These are phyloP conservation scores for Colletotrichum shisoi DNA, from an alignment of 2,329 filamentous ascomycete genomes.

Conservation along the genomic window DNA sequence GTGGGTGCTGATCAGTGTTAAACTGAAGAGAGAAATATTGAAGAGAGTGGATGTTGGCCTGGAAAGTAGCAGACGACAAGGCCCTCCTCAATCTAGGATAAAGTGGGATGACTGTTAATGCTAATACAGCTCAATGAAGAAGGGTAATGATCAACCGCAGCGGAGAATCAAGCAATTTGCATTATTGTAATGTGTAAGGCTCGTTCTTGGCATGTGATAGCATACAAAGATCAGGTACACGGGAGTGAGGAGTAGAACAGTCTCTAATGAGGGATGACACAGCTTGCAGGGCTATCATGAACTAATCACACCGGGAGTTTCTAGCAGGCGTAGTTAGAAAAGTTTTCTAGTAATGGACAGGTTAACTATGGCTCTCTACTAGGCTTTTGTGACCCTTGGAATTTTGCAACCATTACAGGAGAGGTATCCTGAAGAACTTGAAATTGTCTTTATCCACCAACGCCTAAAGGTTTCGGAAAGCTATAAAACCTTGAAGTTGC, in stretches of 20 bases:
- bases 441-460: no score
- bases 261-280: not conserved
- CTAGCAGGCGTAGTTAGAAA: no score
- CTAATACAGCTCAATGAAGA: no score
- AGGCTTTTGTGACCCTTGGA: no score
- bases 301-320: no score
- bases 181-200: not conserved
- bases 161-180: not conserved
- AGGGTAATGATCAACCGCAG: not conserved
- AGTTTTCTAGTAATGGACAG: no score
- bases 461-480: no score
- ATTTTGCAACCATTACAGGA: no score
- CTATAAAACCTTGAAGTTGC: no score
- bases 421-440: no score
- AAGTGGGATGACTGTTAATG: not conserved
- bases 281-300: not conserved
- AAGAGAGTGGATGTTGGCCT: not conserved
- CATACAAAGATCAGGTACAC: not conserved
- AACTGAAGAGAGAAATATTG: not conserved
- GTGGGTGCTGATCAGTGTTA: not conserved
- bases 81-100: not conserved
- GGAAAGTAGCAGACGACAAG: no score
- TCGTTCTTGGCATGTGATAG: not conserved
- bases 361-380: no score
- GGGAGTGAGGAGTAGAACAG: not conserved